Base-by-base conservation (phyloP, 2,329 filamentous ascomycete genomes). In the Colletotrichum sp. region DNA sequence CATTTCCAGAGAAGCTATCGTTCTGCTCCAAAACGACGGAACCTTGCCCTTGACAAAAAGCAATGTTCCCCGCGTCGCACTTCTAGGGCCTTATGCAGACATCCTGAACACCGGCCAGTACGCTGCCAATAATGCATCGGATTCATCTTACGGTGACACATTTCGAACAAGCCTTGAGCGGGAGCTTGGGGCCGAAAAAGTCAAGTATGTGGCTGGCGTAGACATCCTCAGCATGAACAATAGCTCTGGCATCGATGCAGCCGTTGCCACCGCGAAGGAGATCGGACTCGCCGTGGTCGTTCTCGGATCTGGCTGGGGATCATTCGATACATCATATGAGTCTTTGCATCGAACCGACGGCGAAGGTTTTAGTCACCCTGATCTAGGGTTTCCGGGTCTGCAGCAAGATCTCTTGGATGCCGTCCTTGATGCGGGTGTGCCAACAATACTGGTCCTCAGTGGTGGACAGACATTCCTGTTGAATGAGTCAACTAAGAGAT, bases 381-480 rank as follows among this genome's bases (percentile, higher is more conserved):
- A 82, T 24, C 79, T 84, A 7, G 80, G 81, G 3, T 80, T 84
- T 12, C 83, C 82, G 0, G 82, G 83, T 4, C 77, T 81, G n/a
- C 83, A 84, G 70, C 81, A 84, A 62, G 75, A 83, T n/a, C 81
- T 84, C 16, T 79, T 84, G 30, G 81, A 84, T 34, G 81, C 82
- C 0, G 80, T 84, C 2, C 79, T 83, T 8, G 80, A 83, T 36
- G 72, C 80, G 0, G 80, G 81, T 2, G 80, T 84, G 0, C 81
- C 82, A 1, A 83, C 83, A 1, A 71, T 84, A 3, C 73, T 84
- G 6, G 75, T 83, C 6, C 76, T 83, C 2, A 82, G 77, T 34
- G 79, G 81, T 3, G 82, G 83, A 7, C 83, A 85, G 71, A 78
- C 80, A 0, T 85, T 84, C 74, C 78, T 82, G 15, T 72, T 84